Evolutionary conservation across 2,329 filamentous ascomycete species (phyloP), one percentile per base, ranked within the genome.

Genomic region (Fusarium avenaceum): DNA sequence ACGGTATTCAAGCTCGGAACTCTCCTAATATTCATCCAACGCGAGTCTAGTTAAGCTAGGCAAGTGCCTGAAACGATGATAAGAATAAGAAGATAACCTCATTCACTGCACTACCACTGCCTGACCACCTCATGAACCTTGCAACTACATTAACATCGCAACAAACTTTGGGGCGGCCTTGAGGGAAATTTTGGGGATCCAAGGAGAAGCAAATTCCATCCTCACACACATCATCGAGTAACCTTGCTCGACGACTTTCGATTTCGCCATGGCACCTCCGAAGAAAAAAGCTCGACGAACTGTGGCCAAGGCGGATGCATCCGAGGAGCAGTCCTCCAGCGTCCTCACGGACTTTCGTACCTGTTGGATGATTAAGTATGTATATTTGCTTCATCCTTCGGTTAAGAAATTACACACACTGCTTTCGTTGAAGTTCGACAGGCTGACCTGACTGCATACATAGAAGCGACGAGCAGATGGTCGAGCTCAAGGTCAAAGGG

Each of bases 341-440:
- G 39, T 78, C 11, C 71, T 76, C 6, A 66, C 72, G 2, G 77
- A 79, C 57, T 69, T 65, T 65, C 76, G 77, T 42, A 78, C 74
- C 9, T 70, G 74, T 9, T 79, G 78, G 78, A 74, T 79, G 4
- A 58, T 79, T 9, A 76, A 75, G 78, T 79, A 74, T 28, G 75
- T 69, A 47, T 57, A 49, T 43, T 44, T 44, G 7, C 10, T n/a
- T 20, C 19, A 17, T 15, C 5, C 19, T 11, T 38, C 10, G 7
- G 17, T 17, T 9, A 2, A 30, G 35, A 22, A 24, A 19, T 13
- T 13, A 19, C 24, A 20, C 10, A 4, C 17, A 20, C 30, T 22
- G 15, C 28, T 17, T n/a, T 15, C 20, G 28, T 10, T 15, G 39
- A 19, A 14, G 35, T 19, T 42, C 17, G 30, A 30, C 26, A 44